These are phyloP conservation scores for Boletellus emodensis DNA, from an alignment of 768 basidiomycete species.

Conservation along the genomic window DNA sequence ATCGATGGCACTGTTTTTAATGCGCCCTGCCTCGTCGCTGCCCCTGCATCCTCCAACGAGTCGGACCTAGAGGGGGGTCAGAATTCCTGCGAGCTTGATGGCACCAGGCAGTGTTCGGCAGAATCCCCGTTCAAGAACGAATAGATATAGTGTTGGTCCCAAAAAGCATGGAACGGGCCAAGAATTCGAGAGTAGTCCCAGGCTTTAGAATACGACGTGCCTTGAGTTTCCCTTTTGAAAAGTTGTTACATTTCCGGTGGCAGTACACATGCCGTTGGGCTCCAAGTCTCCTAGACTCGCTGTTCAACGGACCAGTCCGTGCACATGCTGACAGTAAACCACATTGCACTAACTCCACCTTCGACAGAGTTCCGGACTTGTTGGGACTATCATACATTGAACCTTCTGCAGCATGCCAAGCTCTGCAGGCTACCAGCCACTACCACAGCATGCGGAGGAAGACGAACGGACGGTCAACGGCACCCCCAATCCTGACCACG, in stretches of 20 bases:
- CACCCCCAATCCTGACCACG: conserved; percentile 22
- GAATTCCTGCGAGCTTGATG: neutral
- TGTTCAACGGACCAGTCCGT: neutral
- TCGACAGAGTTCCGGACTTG: neutral
- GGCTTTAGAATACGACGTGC: too few species aligned
- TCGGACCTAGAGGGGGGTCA: conserved; percentile 10
- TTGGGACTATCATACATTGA: neutral
- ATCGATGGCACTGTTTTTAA: conserved; percentile 46
- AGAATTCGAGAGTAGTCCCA: too few species aligned
- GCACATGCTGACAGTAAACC: conserved; percentile 15
- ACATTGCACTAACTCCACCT: conserved; percentile 12
- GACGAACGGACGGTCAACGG: conserved; percentile 38
- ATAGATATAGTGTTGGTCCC: neutral
- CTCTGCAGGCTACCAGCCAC: conserved; percentile 44
- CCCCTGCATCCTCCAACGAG: neutral
- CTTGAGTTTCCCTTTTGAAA: neutral
- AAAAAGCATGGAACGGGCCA: too few species aligned
- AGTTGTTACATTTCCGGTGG: conserved; percentile 16
- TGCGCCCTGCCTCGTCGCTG: conserved; percentile 39
- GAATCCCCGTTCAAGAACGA: neutral
- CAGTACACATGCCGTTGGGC: conserved; percentile 10
- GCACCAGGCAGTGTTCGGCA: neutral
- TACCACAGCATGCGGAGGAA: conserved; percentile 40
- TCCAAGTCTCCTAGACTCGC: conserved; percentile 9
- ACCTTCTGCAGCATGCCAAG: conserved; percentile 35